A percentile compares a stretch with the other conserved stretches of the same genome.
These are phyloP conservation scores for Leccinum longicurvipes DNA, from an alignment of 768 basidiomycete genomes.

Conservation along the genomic window DNA sequence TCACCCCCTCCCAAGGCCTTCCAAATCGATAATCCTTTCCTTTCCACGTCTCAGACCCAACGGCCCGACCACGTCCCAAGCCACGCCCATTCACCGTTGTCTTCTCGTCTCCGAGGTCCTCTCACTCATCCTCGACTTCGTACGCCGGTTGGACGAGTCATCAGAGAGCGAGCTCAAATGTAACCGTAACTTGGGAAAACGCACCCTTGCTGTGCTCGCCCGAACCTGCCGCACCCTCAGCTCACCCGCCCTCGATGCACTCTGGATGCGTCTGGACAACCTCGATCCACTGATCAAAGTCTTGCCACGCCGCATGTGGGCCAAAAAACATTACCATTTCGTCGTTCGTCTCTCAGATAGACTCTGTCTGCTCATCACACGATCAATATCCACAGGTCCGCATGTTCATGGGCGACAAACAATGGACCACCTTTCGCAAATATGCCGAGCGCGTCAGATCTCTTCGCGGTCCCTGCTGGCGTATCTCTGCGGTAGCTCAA, in stretches of 20 bases:
- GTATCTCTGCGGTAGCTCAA: constrained; percentile 13
- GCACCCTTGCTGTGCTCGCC: constrained; percentile 26
- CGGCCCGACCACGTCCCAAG: neutral
- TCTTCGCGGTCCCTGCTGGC: constrained; percentile 22
- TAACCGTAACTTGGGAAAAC: constrained; percentile 16
- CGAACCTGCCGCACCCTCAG: constrained; percentile 25
- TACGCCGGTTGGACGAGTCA: constrained; percentile 21
- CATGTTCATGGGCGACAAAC: constrained; percentile 25
- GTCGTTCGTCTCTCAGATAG: constrained; percentile 12
- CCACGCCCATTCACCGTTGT: constrained; percentile 17
- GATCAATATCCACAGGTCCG: constrained; percentile 12
- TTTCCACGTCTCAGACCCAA: neutral
- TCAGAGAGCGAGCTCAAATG: constrained; percentile 14
- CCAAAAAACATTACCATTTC: constrained; percentile 18
- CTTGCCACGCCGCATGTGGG: constrained; percentile 26
- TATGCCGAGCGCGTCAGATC: constrained; percentile 25
- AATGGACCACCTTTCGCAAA: constrained; percentile 25
- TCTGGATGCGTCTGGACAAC: constrained; percentile 29
- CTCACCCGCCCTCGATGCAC: constrained; percentile 21
- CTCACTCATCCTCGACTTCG: constrained; percentile 19
- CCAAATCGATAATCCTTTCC: neutral
- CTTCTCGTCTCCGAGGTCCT: constrained; percentile 23
- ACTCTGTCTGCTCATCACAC: neutral
- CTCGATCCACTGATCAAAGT: constrained; percentile 28
- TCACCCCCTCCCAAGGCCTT: neutral